Percentiles rank a stretch among this genome's conserved stretches.
Evolutionary conservation across 108 stramenopile genomes (phyloP).

Genomic region (Nannochloropsis salina): DNA sequence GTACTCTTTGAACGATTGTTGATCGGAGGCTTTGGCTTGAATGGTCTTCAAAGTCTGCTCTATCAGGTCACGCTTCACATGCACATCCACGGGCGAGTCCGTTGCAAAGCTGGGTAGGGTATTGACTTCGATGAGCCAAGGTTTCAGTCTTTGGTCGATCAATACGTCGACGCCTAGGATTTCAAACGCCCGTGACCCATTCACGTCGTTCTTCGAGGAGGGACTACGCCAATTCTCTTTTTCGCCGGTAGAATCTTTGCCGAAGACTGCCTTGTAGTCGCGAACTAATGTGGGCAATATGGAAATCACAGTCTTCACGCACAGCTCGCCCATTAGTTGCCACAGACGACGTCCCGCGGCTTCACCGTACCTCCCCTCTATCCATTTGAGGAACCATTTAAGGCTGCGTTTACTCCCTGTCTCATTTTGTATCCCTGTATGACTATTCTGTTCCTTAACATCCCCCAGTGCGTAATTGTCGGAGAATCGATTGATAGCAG

Average conservation of each 20-base stretch:
- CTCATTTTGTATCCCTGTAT: slow-evolving; percentile 20
- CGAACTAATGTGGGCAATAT: slow-evolving; percentile 61
- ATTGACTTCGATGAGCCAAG: slow-evolving; percentile 81
- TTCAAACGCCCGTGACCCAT: slow-evolving; percentile 58
- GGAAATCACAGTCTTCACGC: slow-evolving; percentile 59
- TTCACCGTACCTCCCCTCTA: slow-evolving; percentile 49
- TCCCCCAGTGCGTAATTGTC: slow-evolving; percentile 34
- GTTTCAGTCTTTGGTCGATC: slow-evolving; percentile 67
- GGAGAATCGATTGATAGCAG: slow-evolving; percentile 62
- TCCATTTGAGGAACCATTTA: slow-evolving; percentile 62
- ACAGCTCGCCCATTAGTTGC: slow-evolving; percentile 60
- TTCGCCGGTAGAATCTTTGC: slow-evolving; percentile 10
- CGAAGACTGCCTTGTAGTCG: slow-evolving; percentile 56
- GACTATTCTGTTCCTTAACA: too few species aligned
- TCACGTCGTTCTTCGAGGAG: background rate
- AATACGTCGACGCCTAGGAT: slow-evolving; percentile 76
- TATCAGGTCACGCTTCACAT: slow-evolving; percentile 51
- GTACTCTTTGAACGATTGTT: background rate
- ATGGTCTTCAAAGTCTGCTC: background rate
- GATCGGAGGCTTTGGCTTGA: background rate
- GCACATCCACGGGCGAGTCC: slow-evolving; percentile 56
- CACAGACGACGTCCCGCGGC: slow-evolving; percentile 54
- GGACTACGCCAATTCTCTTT: background rate
- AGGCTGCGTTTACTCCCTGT: slow-evolving; percentile 63
- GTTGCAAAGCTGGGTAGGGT: slow-evolving; percentile 58